These are phyloP conservation scores for Eustoma russellianum DNA, from an alignment of 257 asterid genomes.

Conservation along the genomic window DNA sequence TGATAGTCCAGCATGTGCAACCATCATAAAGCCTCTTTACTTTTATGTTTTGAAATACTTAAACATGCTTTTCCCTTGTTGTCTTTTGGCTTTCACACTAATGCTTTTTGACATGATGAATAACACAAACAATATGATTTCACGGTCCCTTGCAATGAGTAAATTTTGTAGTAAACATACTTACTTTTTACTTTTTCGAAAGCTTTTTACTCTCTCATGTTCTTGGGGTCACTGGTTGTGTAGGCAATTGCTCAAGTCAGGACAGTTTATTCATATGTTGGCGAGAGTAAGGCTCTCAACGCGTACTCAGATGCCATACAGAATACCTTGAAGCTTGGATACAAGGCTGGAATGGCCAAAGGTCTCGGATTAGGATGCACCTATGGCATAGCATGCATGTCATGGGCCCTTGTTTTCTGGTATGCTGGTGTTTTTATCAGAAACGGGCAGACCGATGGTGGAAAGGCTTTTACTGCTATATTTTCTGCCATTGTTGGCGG, in stretches of 20 bases:
- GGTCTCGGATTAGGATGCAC: constrained; percentile 97
- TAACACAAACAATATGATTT: no score
- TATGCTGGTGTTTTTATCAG: constrained; percentile 95
- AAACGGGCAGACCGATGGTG: constrained; percentile 86
- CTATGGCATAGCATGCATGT: constrained; percentile 96
- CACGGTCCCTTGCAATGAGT: no score
- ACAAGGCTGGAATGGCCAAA: constrained; percentile 98
- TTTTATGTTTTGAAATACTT: constrained; percentile 9
- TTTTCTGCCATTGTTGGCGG: constrained; percentile 97
- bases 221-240: constrained; percentile 4
- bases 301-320: constrained; percentile 88
- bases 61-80: constrained; percentile 1
- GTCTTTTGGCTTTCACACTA: no score
- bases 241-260: constrained; percentile 97
- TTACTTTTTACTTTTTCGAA: no score
- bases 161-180: no score
- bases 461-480: constrained; percentile 93
- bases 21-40: constrained; percentile 17
- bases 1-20: constrained; percentile 25
- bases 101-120: no score
- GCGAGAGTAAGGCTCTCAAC: constrained; percentile 66
- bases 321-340: constrained; percentile 81
- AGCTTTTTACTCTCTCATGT: no score
- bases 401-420: constrained; percentile 99
- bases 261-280: constrained; percentile 90